Base-by-base conservation (phyloP, 176 grass and related monocot genomes). In the Aegilops speltoides region DNA sequence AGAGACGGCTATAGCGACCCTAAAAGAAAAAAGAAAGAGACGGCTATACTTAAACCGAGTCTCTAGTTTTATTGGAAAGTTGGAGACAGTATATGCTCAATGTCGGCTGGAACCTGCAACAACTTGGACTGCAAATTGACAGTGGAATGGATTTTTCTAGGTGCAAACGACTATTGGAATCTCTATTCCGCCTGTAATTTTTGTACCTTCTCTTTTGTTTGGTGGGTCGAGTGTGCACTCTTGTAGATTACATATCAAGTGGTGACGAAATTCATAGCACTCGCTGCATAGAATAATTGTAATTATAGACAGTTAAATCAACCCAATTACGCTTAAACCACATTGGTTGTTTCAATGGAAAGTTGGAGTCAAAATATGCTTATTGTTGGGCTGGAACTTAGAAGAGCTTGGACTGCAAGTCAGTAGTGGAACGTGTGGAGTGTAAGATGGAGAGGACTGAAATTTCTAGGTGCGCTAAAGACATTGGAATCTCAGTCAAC, bases 381-480 rank as follows among this genome's bases (percentile, higher is more conserved):
- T 77, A 37, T 25, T 36, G 68, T 75, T 32, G 43, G 43, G 20
- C 43, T 81, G 31, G 28, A 63, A 43, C 7, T 33, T 69, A 1
- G 16, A 73, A 83, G 81, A 73, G 0, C 68, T 61, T 83, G 38
- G 26, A 76, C 11, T 50, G 38, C 37, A 76, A 79, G 52, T 83
- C 40, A 48, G 70, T 19, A 17, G 63, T 86, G 59, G 59, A 38
- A 64, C 46, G 46, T 50, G 14, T 50, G 46, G 20, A 10, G 5
- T 52, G 73, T 52, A n/a, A 9, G 5, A 61, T 25, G 7, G 25
- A 64, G n/a, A 50, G 26, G 59, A 12, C 17, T 32, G 8, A 1
- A 43, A 40, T 73, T 41, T 65, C 38, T 78, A 72, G n/a, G 64
- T 78, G n/a, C 2, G 11, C 10, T 15, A 48, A 67, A 67, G 6